A percentile compares a stretch with the other conserved stretches of the same genome.
These are phyloP conservation scores for Syzygium aromaticum DNA, from an alignment of 345 rosid genomes.

Conservation along the genomic window DNA sequence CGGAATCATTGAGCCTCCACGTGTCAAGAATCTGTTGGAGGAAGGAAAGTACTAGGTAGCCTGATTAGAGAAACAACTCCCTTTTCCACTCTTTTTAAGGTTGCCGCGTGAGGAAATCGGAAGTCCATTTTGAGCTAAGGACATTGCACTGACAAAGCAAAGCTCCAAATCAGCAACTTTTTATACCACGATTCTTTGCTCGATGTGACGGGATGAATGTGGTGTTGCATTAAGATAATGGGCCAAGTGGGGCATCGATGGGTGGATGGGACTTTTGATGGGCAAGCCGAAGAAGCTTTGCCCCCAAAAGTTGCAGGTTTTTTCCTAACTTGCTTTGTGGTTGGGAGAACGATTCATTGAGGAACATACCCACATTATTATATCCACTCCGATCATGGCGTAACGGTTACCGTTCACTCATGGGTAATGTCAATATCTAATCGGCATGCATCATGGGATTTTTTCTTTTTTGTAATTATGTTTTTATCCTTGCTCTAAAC, in stretches of 20 bases:
- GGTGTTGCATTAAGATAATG: background rate
- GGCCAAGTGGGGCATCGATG: background rate
- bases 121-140: background rate
- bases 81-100: background rate
- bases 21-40: background rate
- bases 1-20: background rate
- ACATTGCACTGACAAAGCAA: background rate
- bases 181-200: background rate
- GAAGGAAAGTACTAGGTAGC: background rate
- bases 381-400: background rate
- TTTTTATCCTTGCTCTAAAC: background rate
- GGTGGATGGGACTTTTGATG: background rate
- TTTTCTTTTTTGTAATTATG: background rate
- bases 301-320: background rate
- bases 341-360: background rate
- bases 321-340: background rate
- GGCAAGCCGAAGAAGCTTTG: background rate
- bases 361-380: background rate
- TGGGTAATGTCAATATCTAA: background rate
- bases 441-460: background rate
- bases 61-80: background rate
- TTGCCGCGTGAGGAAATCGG: background rate
- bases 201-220: background rate
- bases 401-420: background rate
- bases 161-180: background rate